Evolutionary conservation across 352 stramenopile genomes (phyloP).

Genomic region (Phytophthora brassicae): DNA sequence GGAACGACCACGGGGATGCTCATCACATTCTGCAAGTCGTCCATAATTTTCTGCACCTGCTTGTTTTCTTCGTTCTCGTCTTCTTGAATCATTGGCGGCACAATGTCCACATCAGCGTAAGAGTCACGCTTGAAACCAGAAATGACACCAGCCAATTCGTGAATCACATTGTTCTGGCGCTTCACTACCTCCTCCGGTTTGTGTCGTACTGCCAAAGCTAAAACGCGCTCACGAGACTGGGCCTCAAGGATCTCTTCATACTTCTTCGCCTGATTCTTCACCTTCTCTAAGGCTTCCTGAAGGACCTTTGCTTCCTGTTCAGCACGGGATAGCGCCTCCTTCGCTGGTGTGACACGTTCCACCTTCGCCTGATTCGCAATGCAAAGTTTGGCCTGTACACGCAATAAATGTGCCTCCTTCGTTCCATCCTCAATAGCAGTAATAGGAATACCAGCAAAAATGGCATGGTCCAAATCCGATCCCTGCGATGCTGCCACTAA

Average conservation of each 20-base stretch:
- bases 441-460: constrained; percentile 79
- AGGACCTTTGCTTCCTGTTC: constrained; percentile 76
- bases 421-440: constrained; percentile 75
- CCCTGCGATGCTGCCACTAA: constrained; percentile 78
- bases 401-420: constrained; percentile 75
- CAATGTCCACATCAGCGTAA: constrained; percentile 71
- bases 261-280: constrained; percentile 84
- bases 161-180: constrained; percentile 83
- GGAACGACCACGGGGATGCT: constrained; percentile 81
- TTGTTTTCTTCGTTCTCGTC: constrained; percentile 68
- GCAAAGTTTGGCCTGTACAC: constrained; percentile 80
- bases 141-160: constrained; percentile 70
- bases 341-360: constrained; percentile 44
- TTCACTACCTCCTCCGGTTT: constrained; percentile 77
- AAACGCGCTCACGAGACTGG: constrained; percentile 68
- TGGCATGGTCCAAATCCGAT: constrained; percentile 58
- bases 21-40: constrained; percentile 78
- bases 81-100: constrained; percentile 57
- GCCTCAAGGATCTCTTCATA: constrained; percentile 82
- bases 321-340: constrained; percentile 68
- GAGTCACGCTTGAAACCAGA: constrained; percentile 76
- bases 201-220: constrained; percentile 69
- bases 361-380: constrained; percentile 56
- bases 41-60: constrained; percentile 68
- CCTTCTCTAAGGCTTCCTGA: constrained; percentile 79